phyloP scores from a whole-genome alignment of 2,329 filamentous ascomycete species.

The Aspergillus cejpii region DNA sequence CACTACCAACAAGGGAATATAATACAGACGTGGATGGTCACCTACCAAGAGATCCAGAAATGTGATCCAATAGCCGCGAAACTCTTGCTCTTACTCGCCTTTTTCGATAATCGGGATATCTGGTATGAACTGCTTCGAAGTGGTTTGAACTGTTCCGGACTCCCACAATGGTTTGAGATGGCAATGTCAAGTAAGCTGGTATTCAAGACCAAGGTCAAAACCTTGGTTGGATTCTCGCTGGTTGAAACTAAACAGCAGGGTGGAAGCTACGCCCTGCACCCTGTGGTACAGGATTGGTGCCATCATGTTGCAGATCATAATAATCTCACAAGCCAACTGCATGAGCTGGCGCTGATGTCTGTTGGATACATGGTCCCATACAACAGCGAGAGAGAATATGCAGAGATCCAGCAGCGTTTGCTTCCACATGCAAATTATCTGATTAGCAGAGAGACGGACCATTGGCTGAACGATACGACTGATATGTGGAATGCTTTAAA shows the following conservation, averaged over 20 bases:
- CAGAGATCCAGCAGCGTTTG: not conserved
- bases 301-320: not conserved
- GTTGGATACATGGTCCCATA: too few relatives aligned
- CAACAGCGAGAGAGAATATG: too few relatives aligned
- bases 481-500: too few relatives aligned
- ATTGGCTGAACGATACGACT: too few relatives aligned
- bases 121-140: conserved; percentile 1
- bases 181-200: too few relatives aligned
- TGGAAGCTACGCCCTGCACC: conserved; percentile 5
- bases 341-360: too few relatives aligned
- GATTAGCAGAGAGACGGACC: too few relatives aligned
- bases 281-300: conserved; percentile 3
- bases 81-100: conserved; percentile 3
- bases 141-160: too few relatives aligned
- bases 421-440: not conserved
- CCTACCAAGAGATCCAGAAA: conserved; percentile 1
- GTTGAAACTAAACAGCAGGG: not conserved
- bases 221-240: conserved; percentile 1
- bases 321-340: too few relatives aligned
- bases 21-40: not conserved
- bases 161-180: too few relatives aligned
- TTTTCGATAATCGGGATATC: conserved; percentile 4
- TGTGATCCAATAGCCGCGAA: not conserved
- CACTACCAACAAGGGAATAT: conserved; percentile 5
- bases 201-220: too few relatives aligned